These are phyloP conservation scores for Mucor saturninus DNA, from an alignment of 371 early-diverging fungal species.

Conservation along the genomic window DNA sequence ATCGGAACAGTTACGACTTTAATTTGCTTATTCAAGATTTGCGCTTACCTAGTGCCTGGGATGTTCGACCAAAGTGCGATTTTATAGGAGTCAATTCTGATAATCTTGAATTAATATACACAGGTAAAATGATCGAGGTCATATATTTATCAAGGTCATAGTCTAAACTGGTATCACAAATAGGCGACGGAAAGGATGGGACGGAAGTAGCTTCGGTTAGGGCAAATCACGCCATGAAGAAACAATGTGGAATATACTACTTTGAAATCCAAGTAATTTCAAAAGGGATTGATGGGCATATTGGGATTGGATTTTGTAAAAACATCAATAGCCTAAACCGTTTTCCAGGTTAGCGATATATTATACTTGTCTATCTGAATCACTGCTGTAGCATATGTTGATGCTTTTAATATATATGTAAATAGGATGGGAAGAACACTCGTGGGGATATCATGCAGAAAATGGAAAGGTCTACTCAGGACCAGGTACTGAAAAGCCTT, in stretches of 20 bases:
- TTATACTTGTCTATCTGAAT: no score
- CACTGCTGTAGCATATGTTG: background rate
- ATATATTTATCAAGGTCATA: background rate
- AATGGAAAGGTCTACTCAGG: slow-evolving; percentile 87
- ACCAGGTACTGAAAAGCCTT: slow-evolving; percentile 77
- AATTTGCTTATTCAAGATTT: slow-evolving; percentile 34
- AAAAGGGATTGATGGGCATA: slow-evolving; percentile 92
- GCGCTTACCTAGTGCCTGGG: slow-evolving; percentile 68
- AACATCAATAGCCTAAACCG: slow-evolving; percentile 56
- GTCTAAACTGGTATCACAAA: background rate
- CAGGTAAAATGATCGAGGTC: slow-evolving; percentile 38
- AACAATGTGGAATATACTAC: slow-evolving; percentile 89
- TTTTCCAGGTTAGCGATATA: slow-evolving; percentile 60
- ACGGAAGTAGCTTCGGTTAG: slow-evolving; percentile 83
- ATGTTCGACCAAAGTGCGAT: slow-evolving; percentile 59
- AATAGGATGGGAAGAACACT: slow-evolving; percentile 68
- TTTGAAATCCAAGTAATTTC: slow-evolving; percentile 85
- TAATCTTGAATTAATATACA: slow-evolving; percentile 62
- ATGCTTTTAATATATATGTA: background rate
- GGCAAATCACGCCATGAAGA: slow-evolving; percentile 80
- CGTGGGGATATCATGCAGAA: slow-evolving; percentile 93
- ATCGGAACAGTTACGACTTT: slow-evolving; percentile 9
- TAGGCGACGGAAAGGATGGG: slow-evolving; percentile 82
- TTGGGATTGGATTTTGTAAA: slow-evolving; percentile 89
- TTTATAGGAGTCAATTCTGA: slow-evolving; percentile 57